Conservation (phyloP, 768 basidiomycete genomes). For the Rhodosporidiobolus odoratus region DNA sequence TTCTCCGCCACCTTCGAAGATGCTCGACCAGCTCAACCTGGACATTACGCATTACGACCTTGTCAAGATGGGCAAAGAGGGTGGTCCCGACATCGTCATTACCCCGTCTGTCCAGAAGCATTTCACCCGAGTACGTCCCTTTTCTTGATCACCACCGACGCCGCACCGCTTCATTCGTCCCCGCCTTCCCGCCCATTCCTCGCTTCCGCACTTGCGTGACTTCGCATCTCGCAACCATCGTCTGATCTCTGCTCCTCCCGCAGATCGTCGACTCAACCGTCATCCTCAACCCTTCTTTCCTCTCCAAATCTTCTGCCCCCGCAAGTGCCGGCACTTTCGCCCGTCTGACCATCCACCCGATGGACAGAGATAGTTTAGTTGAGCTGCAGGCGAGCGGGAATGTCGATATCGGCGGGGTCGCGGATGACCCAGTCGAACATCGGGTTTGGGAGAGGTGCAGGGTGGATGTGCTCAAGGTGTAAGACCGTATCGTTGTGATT, state of each 20-base stretch:
- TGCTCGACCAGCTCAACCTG: slow-evolving; percentile 59
- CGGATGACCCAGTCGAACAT: slow-evolving; percentile 44
- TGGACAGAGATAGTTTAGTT: slow-evolving; percentile 30
- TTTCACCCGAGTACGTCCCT: slow-evolving; percentile 69
- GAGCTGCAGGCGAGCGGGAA: slow-evolving; percentile 16
- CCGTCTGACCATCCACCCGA: slow-evolving; percentile 48
- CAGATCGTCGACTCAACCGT: slow-evolving; percentile 72
- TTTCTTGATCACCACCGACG: not conserved
- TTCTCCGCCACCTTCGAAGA: slow-evolving; percentile 67
- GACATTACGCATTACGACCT: slow-evolving; percentile 72
- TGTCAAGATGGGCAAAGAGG: slow-evolving; percentile 48
- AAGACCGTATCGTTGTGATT: too few species aligned
- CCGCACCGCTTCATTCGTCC: not conserved
- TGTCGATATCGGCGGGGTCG: slow-evolving; percentile 20
- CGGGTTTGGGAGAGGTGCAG: slow-evolving; percentile 47
- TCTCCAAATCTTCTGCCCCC: slow-evolving; percentile 45
- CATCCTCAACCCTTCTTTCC: slow-evolving; percentile 78
- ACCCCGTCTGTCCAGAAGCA: slow-evolving; percentile 83
- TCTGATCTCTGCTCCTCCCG: not conserved
- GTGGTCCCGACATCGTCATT: slow-evolving; percentile 67
- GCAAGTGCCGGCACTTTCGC: slow-evolving; percentile 48
- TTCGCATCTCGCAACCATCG: slow-evolving; percentile 2
- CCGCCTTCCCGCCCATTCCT: not conserved
- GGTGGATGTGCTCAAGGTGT: slow-evolving; percentile 50
- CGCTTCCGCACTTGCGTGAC: not conserved